Evolutionary conservation across 2,329 filamentous ascomycete genomes (phyloP).

Genomic region (Teratosphaeria nubilosa): DNA sequence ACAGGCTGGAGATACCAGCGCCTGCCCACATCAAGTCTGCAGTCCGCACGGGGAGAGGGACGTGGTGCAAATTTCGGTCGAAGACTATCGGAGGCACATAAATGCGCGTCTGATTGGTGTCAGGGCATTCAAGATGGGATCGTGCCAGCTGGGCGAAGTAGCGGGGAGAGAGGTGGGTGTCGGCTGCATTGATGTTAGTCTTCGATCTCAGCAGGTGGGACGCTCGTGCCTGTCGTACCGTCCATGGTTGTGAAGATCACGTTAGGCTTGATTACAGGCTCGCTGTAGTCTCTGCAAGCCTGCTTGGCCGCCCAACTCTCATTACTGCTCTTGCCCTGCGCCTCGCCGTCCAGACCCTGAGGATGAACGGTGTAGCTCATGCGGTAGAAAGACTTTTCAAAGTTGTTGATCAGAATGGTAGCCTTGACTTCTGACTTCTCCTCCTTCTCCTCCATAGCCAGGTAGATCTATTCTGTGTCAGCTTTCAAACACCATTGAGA

Average conservation of each 20-base stretch:
- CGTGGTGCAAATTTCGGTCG: constrained; percentile 60
- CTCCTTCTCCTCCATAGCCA: constrained; percentile 65
- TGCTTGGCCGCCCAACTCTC: constrained; percentile 60
- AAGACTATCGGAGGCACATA: constrained; percentile 65
- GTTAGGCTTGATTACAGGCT: constrained; percentile 42
- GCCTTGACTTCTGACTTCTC: constrained; percentile 52
- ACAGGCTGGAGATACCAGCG: constrained; percentile 59
- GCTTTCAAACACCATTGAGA: not conserved
- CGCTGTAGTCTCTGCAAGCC: constrained; percentile 51
- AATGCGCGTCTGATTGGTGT: constrained; percentile 52
- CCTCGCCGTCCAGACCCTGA: constrained; percentile 53
- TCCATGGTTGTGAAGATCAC: constrained; percentile 64
- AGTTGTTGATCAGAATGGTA: constrained; percentile 50
- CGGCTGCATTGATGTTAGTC: constrained; percentile 38
- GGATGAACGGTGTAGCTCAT: constrained; percentile 62
- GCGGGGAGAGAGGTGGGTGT: constrained; percentile 58
- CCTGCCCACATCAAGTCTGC: constrained; percentile 64
- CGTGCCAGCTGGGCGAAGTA: constrained; percentile 57
- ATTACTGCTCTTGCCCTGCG: constrained; percentile 66
- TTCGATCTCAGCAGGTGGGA: not conserved
- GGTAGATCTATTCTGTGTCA: constrained; percentile 46
- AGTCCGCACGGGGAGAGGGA: constrained; percentile 58
- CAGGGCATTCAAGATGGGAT: constrained; percentile 51
- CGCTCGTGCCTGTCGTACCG: constrained; percentile 39
- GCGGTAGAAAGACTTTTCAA: constrained; percentile 53